phyloP scores from a whole-genome alignment of 1,284 basidiomycete species.

The Gomphus bonarii region DNA sequence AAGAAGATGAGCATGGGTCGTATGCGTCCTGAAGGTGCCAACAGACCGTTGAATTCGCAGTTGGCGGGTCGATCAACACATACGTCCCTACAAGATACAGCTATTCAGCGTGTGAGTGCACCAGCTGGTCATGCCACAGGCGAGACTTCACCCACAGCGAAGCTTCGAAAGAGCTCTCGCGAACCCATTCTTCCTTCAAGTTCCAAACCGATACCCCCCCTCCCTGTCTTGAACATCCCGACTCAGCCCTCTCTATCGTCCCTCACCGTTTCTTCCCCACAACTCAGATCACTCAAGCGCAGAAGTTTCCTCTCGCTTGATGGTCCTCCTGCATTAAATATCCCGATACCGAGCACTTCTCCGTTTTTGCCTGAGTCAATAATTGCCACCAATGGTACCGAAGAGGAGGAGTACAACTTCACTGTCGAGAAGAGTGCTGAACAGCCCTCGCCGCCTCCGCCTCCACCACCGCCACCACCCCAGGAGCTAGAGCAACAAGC shows the following conservation, averaged over 20 bases:
- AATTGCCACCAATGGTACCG: constrained; percentile 31
- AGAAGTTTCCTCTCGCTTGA: constrained; percentile 82
- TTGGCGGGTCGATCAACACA: constrained; percentile 18
- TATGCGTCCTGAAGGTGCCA: constrained; percentile 32
- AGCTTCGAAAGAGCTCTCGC: constrained; percentile 12
- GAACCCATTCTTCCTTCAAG: neutral
- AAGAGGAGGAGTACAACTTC: constrained; percentile 26
- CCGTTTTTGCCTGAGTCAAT: constrained; percentile 43
- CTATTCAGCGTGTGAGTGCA: neutral
- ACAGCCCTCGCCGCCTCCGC: too few species aligned
- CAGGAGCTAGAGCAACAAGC: constrained; percentile 28
- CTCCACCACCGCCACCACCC: constrained; percentile 16
- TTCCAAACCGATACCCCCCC: constrained; percentile 35
- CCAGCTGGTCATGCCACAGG: constrained; percentile 16
- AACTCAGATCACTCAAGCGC: constrained; percentile 50
- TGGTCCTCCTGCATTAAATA: constrained; percentile 37
- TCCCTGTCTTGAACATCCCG: constrained; percentile 7
- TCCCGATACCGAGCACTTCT: constrained; percentile 51
- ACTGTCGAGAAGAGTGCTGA: neutral
- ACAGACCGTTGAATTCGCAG: constrained; percentile 25
- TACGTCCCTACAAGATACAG: neutral
- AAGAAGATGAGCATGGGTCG: constrained; percentile 96
- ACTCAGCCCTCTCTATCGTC: neutral
- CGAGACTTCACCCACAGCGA: constrained; percentile 22
- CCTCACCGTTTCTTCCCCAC: constrained; percentile 20